A percentile compares a stretch with the other conserved stretches of the same genome.
Conservation (phyloP, 306 rosid species). For the Casuarina glauca region DNA sequence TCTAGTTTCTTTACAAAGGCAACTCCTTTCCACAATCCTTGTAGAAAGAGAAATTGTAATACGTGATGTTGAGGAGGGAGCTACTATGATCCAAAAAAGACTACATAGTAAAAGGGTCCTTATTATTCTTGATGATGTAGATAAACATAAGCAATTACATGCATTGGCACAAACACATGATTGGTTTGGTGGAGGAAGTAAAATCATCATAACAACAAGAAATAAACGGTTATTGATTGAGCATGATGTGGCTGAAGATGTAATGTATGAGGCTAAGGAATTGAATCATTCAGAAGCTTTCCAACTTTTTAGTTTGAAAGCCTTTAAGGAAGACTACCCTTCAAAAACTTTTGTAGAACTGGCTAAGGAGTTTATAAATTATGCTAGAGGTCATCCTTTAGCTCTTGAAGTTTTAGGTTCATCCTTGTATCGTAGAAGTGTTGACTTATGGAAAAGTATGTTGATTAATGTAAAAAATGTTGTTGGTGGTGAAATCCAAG, state of each 20-base stretch:
- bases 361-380: background rate
- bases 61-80: background rate
- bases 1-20: background rate
- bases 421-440: background rate
- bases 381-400: too few relatives aligned
- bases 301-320: background rate
- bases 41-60: background rate
- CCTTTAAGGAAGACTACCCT: background rate
- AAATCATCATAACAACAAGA: slow-evolving; percentile 16
- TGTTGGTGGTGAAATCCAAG: background rate
- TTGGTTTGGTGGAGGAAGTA: slow-evolving; percentile 16
- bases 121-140: slow-evolving; percentile 14
- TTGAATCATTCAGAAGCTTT: background rate
- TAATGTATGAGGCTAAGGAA: too few relatives aligned
- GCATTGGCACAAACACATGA: background rate
- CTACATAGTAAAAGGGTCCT: background rate
- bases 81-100: too few relatives aligned
- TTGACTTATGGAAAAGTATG: background rate
- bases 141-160: background rate
- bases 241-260: background rate
- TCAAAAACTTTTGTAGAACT: background rate
- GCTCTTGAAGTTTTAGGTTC: background rate
- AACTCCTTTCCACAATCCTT: slow-evolving; percentile 2
- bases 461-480: background rate
- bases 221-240: background rate